Evolutionary conservation across 2,329 filamentous ascomycete species (phyloP), one percentile per base, ranked within the genome.

Genomic region (Fusarium stilboides): DNA sequence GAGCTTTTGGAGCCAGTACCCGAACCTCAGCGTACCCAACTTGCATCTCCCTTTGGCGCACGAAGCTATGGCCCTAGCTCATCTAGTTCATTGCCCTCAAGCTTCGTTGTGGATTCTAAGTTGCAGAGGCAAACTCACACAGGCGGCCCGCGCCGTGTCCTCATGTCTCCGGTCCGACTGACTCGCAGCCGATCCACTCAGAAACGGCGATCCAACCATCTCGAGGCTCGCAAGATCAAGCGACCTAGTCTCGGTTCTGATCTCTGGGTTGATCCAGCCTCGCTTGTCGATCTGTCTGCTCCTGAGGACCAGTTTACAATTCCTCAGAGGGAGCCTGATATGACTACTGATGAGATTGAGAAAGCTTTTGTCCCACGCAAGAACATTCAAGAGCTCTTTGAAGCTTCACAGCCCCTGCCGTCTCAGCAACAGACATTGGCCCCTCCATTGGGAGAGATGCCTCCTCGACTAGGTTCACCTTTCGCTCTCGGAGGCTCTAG

Each of bases 11-110:
- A 69, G 55, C 71, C 70, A 2, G 72, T 74, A 26, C 65, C 76
- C 8, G 67, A 64, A 53, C 70, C 68, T 3, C 69, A 71, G 46
- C 70, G 77, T 45, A 75, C 76, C 13, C 81, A 83, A 5, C 81
- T 88, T 5, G 86, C 83, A 2, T 88, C 87, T 5, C 87, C 87
- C 0, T 89, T 90, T 62, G 78, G 81, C 20, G 83, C 87, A 33
- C 85, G 82, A 64, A 90, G 87, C 69, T 90, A 90, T 68, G 88
- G 88, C 0, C 88, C 88, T 2, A 89, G 86, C 76, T 88, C 87
- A 14, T 88, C 88, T 6, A 81, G 78, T 19, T 81, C 83, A 1
- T 76, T 88, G 8, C 79, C 79, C 5, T 81, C 80, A 9, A 79
- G 78, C 42, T 75, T 81, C 12, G 73, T 72, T 17, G 64, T 76